These are phyloP conservation scores for Kodamaea plutei DNA, from an alignment of 1,139 yeast species.

Conservation along the genomic window DNA sequence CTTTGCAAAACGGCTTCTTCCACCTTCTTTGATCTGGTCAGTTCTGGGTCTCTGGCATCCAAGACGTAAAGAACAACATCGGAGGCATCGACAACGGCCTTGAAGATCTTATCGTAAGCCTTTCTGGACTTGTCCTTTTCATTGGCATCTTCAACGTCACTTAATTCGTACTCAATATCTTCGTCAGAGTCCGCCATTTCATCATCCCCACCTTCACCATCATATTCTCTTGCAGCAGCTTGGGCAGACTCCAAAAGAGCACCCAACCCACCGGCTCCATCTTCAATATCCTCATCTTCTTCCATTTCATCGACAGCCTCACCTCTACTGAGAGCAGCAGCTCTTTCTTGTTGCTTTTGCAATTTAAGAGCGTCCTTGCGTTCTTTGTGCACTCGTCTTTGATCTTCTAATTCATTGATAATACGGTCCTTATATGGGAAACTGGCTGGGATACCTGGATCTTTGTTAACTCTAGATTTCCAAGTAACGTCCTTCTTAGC, in stretches of 20 bases:
- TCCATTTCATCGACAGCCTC: constrained; percentile 35
- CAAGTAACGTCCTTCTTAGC: constrained; percentile 91
- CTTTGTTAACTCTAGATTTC: constrained; percentile 80
- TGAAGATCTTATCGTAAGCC: constrained; percentile 87
- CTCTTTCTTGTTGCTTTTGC: constrained; percentile 44
- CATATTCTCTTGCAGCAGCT: constrained; percentile 70
- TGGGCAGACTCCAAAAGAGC: constrained; percentile 90
- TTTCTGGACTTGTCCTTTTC: constrained; percentile 74
- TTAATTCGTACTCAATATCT: constrained; percentile 41
- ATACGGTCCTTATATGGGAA: constrained; percentile 91
- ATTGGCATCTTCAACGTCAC: constrained; percentile 39
- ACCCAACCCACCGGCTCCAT: constrained; percentile 62
- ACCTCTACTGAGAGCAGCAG: constrained; percentile 45
- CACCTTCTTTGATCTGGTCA: constrained; percentile 86
- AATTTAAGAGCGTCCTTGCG: constrained; percentile 49
- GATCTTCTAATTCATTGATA: constrained; percentile 73
- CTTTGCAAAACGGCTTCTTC: constrained; percentile 84
- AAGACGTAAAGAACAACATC: constrained; percentile 89
- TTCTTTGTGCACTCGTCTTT: constrained; percentile 59
- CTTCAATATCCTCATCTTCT: constrained; percentile 40
- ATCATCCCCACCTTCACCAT: constrained; percentile 46
- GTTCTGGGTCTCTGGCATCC: constrained; percentile 97
- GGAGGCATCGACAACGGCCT: constrained; percentile 76
- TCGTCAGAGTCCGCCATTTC: constrained; percentile 42
- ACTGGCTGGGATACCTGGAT: constrained; percentile 90